Conservation (phyloP, 176 grass and related monocot species). For the Cocos nucifera region DNA sequence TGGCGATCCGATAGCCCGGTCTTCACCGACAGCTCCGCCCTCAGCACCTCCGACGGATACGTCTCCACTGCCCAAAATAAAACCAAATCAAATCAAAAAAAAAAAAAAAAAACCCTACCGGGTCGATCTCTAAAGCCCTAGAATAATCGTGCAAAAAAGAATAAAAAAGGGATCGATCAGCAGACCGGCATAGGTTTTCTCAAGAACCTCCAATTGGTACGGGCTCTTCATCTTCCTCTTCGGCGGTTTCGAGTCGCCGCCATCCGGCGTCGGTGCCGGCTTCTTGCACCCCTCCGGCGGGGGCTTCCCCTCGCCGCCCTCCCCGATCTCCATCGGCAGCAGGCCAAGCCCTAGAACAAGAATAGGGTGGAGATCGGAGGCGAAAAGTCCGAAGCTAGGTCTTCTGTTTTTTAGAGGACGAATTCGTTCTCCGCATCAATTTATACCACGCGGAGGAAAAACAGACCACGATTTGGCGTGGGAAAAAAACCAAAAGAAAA, state of each 20-base stretch:
- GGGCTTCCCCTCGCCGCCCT: slow-evolving; percentile 19
- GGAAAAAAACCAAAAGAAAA: background rate
- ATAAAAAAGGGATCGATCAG: background rate
- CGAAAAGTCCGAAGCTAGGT: background rate
- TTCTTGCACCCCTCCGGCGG: slow-evolving; percentile 9
- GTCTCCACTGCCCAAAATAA: slow-evolving; percentile 45
- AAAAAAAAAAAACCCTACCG: background rate
- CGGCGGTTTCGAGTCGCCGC: slow-evolving; percentile 36
- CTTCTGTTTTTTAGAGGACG: background rate
- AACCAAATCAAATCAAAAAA: slow-evolving; percentile 1
- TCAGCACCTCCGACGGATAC: slow-evolving; percentile 49
- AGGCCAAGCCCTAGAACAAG: background rate
- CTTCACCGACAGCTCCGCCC: slow-evolving; percentile 56
- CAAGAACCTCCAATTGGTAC: slow-evolving; percentile 86
- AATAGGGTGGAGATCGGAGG: background rate
- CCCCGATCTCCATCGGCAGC: slow-evolving; percentile 32
- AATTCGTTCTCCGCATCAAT: slow-evolving; percentile 6
- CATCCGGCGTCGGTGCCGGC: slow-evolving; percentile 18
- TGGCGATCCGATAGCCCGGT: slow-evolving; percentile 70
- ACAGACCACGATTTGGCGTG: background rate
- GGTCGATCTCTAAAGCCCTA: background rate
- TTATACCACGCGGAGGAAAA: background rate
- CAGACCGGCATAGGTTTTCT: slow-evolving; percentile 74
- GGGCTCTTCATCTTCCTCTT: slow-evolving; percentile 98
- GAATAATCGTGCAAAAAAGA: background rate